Evolutionary conservation across 2,329 filamentous ascomycete species (phyloP).

Genomic region (Neopestalotiopsis sp.): DNA sequence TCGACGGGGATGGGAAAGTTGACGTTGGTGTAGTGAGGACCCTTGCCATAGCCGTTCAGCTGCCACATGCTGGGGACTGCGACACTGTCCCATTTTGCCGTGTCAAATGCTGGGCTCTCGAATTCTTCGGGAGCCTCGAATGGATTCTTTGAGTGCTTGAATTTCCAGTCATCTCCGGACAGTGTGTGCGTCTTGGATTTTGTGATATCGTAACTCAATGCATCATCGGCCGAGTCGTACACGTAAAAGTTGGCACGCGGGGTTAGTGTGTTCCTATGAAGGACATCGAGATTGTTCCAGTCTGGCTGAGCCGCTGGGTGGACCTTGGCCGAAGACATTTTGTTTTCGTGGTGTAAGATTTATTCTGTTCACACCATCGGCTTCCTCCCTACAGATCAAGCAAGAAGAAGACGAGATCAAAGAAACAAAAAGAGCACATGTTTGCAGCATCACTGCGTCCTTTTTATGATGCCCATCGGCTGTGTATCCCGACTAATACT

Average conservation of each 20-base stretch:
- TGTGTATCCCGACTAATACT: constrained; percentile 7
- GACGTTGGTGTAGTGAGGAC: constrained; percentile 74
- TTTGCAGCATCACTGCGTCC: background rate
- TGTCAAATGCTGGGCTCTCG: constrained; percentile 32
- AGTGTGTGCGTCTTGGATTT: constrained; percentile 44
- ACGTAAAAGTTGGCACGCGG: constrained; percentile 61
- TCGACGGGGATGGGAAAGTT: constrained; percentile 69
- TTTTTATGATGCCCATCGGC: background rate
- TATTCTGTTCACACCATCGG: background rate
- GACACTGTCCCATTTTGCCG: constrained; percentile 54
- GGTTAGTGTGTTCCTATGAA: constrained; percentile 61
- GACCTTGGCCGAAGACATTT: constrained; percentile 23
- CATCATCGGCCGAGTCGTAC: constrained; percentile 52
- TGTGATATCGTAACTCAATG: constrained; percentile 45
- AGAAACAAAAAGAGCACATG: background rate
- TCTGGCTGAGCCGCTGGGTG: constrained; percentile 45
- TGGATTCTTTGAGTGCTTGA: constrained; percentile 46
- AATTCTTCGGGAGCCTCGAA: constrained; percentile 42
- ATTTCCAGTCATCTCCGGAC: constrained; percentile 54
- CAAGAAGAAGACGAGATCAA: background rate
- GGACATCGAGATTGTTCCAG: constrained; percentile 63
- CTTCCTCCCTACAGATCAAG: background rate
- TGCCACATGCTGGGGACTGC: constrained; percentile 75
- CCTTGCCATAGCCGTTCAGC: constrained; percentile 66
- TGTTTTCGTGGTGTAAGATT: background rate